Evolutionary conservation across 192 early-diverging fungal species (phyloP), one percentile per base, ranked within the genome.

Genomic region (Coemansia sp.): DNA sequence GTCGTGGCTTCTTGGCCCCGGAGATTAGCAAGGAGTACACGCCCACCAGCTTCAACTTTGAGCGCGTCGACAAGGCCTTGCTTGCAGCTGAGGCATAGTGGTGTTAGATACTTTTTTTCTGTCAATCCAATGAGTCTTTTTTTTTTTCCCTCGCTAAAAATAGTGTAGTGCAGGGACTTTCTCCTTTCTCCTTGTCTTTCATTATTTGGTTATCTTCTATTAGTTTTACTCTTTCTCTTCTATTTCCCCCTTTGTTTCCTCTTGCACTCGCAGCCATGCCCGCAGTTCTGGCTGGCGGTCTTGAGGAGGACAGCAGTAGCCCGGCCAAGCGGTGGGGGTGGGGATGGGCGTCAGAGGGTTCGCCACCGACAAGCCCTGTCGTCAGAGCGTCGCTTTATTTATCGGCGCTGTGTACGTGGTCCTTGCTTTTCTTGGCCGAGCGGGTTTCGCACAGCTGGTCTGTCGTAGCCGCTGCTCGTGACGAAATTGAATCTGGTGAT

Each of bases 1-100:
- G 86, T 29, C 80, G 91, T 18, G 93, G 93, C 3, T 95, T 93
- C 70, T 62, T 95, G 58, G 86, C 86, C 10, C 63, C 68, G 0
- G 68, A 55, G 14, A 74, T 73, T 40, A 80, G 58, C 29, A 52
- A 50, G 11, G 56, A 52, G 42, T 79, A 79, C 56, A 57, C 15
- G 24, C 76, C 76, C 0, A 56, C 54, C 19, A 79, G 76, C 55
- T 72, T 79, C 35, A 79, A 79, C 59, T 53, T 56, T 40, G 66
- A 69, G 38, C 70, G 76, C 1, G 63, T 64, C 15, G 34, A 53
- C 2, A 58, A 42, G 24, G 19, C 36, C n/a, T 32, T n/a, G 18
- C 17, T 14, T 26, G 57, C 52, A n/a, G n/a, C n/a, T 15, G 38
- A 52, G 18, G 22, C 12, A n/a, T 53, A 39, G 26, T 42, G n/a